A percentile compares a stretch with the other conserved stretches of the same genome.
Conservation (phyloP, 2,329 filamentous ascomycete species). For the Penicillium italicum region DNA sequence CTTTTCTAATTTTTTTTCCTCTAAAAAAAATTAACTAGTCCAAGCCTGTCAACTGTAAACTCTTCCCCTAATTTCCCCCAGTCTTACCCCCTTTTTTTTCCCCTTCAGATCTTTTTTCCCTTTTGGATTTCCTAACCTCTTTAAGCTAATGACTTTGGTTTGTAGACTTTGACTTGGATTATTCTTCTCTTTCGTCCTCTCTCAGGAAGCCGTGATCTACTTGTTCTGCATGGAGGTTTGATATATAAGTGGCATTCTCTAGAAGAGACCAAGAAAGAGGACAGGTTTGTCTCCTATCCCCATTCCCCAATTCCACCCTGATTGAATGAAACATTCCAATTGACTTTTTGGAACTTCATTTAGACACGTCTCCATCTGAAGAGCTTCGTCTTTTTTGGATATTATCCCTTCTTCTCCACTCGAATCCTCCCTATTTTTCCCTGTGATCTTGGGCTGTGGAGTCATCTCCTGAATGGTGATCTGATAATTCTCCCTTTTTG, state of each 20-base stretch:
- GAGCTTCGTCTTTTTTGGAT: constrained; percentile 21
- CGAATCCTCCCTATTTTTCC: constrained; percentile 6
- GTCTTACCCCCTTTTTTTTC: constrained; percentile 20
- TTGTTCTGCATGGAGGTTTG: constrained; percentile 3
- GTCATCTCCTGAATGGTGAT: constrained; percentile 23
- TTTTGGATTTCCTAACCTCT: constrained; percentile 19
- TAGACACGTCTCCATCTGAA: constrained; percentile 32
- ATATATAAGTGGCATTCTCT: constrained; percentile 22
- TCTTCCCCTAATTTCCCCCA: constrained; percentile 15
- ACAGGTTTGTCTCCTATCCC: constrained; percentile 15
- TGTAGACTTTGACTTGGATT: constrained; percentile 15
- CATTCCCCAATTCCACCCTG: constrained; percentile 9
- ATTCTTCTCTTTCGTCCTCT: constrained; percentile 11
- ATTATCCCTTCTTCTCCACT: constrained; percentile 10
- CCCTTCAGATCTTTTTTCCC: constrained; percentile 12
- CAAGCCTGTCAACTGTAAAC: constrained; percentile 1
- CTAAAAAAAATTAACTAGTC: neutral
- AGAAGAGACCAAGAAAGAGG: constrained; percentile 1
- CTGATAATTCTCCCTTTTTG: constrained; percentile 61
- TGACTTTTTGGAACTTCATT: constrained; percentile 21
- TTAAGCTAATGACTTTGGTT: constrained; percentile 21
- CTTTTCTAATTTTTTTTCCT: constrained; percentile 4
- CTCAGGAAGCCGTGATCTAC: constrained; percentile 2
- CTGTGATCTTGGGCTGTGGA: constrained; percentile 5
- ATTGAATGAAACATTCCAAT: constrained; percentile 33